These are phyloP conservation scores for Handroanthus guayacan DNA, from an alignment of 257 asterid species.

Conservation along the genomic window DNA sequence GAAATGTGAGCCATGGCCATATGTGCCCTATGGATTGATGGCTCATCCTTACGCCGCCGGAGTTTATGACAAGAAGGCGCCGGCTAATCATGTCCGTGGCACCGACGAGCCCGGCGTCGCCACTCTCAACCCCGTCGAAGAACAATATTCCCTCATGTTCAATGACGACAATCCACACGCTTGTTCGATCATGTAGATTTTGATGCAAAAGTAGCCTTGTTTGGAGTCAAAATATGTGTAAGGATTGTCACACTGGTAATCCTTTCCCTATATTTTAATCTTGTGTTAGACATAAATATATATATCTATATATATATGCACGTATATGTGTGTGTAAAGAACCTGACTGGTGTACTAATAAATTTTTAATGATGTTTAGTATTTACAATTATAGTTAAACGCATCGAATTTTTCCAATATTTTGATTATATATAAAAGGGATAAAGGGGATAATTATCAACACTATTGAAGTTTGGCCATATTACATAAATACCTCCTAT, in stretches of 20 bases:
- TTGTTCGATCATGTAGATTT: constrained; percentile 71
- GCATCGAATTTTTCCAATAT: too few relatives aligned
- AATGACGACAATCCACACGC: constrained; percentile 88
- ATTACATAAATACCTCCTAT: too few relatives aligned
- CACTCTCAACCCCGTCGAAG: constrained; percentile 75
- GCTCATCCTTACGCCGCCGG: constrained; percentile 88
- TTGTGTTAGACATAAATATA: background rate
- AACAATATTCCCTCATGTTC: constrained; percentile 77
- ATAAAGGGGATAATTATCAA: too few relatives aligned
- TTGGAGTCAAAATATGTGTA: background rate
- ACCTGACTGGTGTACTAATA: background rate
- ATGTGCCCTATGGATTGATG: constrained; percentile 67
- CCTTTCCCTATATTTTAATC: background rate
- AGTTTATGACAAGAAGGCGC: constrained; percentile 93
- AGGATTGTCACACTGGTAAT: background rate
- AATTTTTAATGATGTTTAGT: too few relatives aligned
- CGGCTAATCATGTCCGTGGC: constrained; percentile 69
- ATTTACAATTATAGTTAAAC: too few relatives aligned
- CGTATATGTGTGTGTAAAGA: background rate
- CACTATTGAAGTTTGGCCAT: too few relatives aligned
- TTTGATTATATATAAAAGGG: too few relatives aligned
- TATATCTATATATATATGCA: background rate
- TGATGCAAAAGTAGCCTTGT: too few relatives aligned
- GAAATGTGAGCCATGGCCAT: constrained; percentile 87
- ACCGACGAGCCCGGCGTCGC: constrained; percentile 76